These are phyloP conservation scores for Pulicaria dysenterica DNA, from an alignment of 129 eudicot genomes.

Conservation along the genomic window DNA sequence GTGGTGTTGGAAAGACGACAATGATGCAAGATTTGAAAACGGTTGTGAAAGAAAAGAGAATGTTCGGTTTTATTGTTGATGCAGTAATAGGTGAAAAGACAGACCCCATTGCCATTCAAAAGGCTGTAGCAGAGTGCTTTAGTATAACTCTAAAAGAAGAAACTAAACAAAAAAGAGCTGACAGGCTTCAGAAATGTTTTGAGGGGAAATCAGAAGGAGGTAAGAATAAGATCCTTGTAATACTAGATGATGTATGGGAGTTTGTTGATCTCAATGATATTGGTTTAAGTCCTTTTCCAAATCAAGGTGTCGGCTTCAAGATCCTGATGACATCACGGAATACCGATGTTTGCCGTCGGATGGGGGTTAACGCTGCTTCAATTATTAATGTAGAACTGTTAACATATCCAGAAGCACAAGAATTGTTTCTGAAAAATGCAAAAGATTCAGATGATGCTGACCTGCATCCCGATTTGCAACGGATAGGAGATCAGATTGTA, in stretches of 20 bases:
- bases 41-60: background rate
- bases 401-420: background rate
- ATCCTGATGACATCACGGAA: slow-evolving; percentile 11
- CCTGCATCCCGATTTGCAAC: background rate
- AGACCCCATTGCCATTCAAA: background rate
- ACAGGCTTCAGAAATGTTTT: background rate
- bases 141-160: background rate
- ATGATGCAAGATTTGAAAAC: slow-evolving; percentile 27
- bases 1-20: slow-evolving; percentile 30
- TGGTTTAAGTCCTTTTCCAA: slow-evolving; percentile 18
- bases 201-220: background rate
- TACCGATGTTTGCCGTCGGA: background rate
- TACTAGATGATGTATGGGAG: slow-evolving; percentile 27
- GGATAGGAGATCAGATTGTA: background rate
- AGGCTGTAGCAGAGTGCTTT: background rate
- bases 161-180: background rate
- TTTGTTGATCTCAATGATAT: background rate
- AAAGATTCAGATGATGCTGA: background rate
- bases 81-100: slow-evolving; percentile 4
- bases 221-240: background rate
- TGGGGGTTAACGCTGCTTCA: background rate
- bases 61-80: slow-evolving; percentile 5
- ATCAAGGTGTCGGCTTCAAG: background rate
- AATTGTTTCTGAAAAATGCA: background rate
- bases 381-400: background rate